Conservation (phyloP, 139 green algal species). For the Chlorella sorokiniana region DNA sequence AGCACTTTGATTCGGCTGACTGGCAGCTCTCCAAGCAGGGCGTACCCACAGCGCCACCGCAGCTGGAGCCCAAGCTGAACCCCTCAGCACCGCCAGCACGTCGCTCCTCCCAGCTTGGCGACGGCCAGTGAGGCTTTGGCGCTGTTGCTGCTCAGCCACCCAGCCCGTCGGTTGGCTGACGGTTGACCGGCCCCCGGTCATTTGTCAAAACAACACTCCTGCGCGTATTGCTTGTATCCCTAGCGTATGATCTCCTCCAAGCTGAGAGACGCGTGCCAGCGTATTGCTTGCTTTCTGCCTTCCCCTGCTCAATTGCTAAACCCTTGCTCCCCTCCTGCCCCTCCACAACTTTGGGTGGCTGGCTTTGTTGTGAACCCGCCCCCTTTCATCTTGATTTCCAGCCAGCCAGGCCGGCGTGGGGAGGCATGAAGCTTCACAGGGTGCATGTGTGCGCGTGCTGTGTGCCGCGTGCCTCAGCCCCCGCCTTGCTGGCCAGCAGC, state of each 20-base stretch:
- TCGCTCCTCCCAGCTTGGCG: conserved; percentile 63
- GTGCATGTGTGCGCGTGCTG: too few species aligned
- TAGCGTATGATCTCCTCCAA: background rate
- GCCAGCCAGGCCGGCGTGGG: too few species aligned
- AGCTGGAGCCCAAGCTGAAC: conserved; percentile 70
- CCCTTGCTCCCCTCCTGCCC: too few species aligned
- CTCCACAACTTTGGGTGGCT: too few species aligned
- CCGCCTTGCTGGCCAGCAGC: conserved; percentile 25
- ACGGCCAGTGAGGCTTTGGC: conserved; percentile 35
- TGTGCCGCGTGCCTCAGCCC: background rate
- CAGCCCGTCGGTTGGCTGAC: background rate
- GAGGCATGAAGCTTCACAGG: too few species aligned
- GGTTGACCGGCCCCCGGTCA: background rate
- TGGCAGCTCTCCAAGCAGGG: conserved; percentile 77
- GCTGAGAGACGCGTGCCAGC: background rate
- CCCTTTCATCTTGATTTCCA: background rate
- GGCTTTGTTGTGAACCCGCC: background rate
- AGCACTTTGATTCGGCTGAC: conserved; percentile 85
- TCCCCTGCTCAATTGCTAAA: background rate
- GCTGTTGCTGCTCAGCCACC: too few species aligned
- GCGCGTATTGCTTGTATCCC: background rate
- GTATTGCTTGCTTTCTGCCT: background rate
- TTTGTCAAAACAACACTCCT: too few species aligned
- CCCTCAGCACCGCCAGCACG: conserved; percentile 50
- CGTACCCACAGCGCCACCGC: conserved; percentile 40